Evolutionary conservation across 768 basidiomycete species (phyloP).

Genomic region (Collybia mongolica): DNA sequence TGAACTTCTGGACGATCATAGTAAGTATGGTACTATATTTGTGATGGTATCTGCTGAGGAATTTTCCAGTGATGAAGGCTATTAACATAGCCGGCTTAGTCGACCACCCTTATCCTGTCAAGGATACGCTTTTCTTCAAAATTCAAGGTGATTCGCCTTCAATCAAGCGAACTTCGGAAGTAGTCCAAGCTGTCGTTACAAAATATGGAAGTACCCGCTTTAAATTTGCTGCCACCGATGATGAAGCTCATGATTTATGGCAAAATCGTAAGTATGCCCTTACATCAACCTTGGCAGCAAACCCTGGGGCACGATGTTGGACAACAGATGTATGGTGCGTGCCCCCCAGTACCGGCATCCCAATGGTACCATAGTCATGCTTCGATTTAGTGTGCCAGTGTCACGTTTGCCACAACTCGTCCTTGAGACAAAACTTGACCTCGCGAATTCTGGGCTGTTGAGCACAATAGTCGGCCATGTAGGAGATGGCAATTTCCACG

Average conservation of each 20-base stretch:
- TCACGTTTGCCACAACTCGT: slow-evolving; percentile 69
- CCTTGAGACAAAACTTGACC: slow-evolving; percentile 77
- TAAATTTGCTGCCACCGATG: slow-evolving; percentile 68
- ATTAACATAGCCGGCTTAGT: slow-evolving; percentile 67
- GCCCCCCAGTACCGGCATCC: background rate
- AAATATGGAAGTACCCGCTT: slow-evolving; percentile 69
- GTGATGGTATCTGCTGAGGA: too few species aligned
- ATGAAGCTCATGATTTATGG: slow-evolving; percentile 80
- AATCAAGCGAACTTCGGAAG: slow-evolving; percentile 55
- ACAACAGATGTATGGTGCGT: slow-evolving; percentile 88
- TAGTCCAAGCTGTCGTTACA: slow-evolving; percentile 59
- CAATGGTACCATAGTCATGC: background rate
- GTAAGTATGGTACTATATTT: slow-evolving; percentile 29
- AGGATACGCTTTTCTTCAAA: slow-evolving; percentile 89
- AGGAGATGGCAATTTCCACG: slow-evolving; percentile 67
- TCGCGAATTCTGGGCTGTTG: slow-evolving; percentile 50
- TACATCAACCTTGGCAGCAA: slow-evolving; percentile 62
- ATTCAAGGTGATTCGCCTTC: slow-evolving; percentile 73
- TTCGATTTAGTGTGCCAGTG: slow-evolving; percentile 56
- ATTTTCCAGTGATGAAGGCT: slow-evolving; percentile 65
- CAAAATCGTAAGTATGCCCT: slow-evolving; percentile 84
- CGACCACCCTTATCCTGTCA: slow-evolving; percentile 59
- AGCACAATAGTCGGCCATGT: slow-evolving; percentile 84
- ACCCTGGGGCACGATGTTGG: slow-evolving; percentile 72
- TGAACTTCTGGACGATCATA: slow-evolving; percentile 79